Evolutionary conservation across 2,329 filamentous ascomycete genomes (phyloP), one percentile per base, ranked within the genome.

Genomic region (Aureobasidium subglaciale): DNA sequence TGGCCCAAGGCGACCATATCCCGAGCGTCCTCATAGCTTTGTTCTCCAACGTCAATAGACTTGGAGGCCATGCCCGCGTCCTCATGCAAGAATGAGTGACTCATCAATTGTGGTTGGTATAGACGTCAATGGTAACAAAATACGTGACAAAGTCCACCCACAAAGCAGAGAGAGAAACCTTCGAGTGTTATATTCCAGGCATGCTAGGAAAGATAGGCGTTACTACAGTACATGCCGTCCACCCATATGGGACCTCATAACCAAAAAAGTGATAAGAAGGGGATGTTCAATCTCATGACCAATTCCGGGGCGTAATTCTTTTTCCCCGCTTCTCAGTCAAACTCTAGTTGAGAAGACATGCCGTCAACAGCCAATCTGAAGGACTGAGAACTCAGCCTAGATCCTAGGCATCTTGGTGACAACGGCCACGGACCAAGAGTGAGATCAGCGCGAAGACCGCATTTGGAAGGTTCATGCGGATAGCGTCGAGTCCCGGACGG

Each of bases 1-100:
- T 75, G 72, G 59, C 73, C 73, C 61, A 75, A 64, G 9, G 66
- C 68, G 2, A 70, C 71, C 49, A 75, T 66, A 50, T 71, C 68
- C 41, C 64, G 67, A 18, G 71, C 72, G 71, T 75, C 72, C 13
- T 55, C 35, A 20, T 55, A 54, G 50, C 50, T 54, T 38, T 54
- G 50, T 13, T 10, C 22, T 2, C 38, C 50, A 22, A 34, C 25
- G 5, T 54, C 50, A 10, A 35, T 43, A 20, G 37, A 20, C 15
- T 54, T 54, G 7, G 29, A 10, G 38, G 42, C 50, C 35, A 53
- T 40, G 50, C 22, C 34, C 15, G 25, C 25, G 48, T 35, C 37
- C 15, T 9, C 16, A 18, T 40, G 24, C 3, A 35, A 13, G 1
- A 18, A 11, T 24, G 15, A 16, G 16, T 13, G 20, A 15, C 35